These are phyloP conservation scores for Juncus inflexus DNA, from an alignment of 176 grass and related monocot genomes.

Conservation along the genomic window DNA sequence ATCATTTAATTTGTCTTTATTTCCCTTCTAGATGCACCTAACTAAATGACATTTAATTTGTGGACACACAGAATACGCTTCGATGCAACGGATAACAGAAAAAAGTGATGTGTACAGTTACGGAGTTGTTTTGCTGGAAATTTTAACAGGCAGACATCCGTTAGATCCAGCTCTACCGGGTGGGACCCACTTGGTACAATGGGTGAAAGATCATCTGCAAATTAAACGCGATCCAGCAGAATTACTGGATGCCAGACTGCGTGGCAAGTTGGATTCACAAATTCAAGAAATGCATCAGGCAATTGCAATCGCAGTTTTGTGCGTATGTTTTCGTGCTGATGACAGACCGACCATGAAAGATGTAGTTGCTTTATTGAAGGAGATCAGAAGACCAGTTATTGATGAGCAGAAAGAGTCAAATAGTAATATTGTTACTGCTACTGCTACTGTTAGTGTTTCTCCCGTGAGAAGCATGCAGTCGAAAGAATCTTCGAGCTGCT, in stretches of 20 bases:
- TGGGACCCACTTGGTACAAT: slow-evolving; percentile 67
- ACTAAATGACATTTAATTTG: slow-evolving; percentile 5
- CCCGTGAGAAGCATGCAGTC: slow-evolving; percentile 27
- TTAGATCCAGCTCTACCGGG: slow-evolving; percentile 70
- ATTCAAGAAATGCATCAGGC: slow-evolving; percentile 88
- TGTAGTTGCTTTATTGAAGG: slow-evolving; percentile 65
- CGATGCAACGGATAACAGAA: slow-evolving; percentile 75
- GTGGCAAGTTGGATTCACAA: slow-evolving; percentile 53
- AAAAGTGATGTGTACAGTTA: slow-evolving; percentile 97
- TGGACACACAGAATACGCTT: slow-evolving; percentile 59
- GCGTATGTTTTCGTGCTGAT: slow-evolving; percentile 53
- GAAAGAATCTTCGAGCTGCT: slow-evolving; percentile 65
- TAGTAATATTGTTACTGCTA: neutral
- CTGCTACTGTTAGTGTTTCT: neutral
- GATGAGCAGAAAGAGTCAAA: slow-evolving; percentile 33
- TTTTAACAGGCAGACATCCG: slow-evolving; percentile 65
- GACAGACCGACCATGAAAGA: slow-evolving; percentile 93
- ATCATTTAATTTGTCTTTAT: slow-evolving; percentile 26
- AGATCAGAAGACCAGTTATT: slow-evolving; percentile 49
- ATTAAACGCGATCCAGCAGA: slow-evolving; percentile 37
- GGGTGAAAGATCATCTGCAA: slow-evolving; percentile 74
- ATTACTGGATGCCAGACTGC: slow-evolving; percentile 66
- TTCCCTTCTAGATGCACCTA: neutral
- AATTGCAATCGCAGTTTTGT: slow-evolving; percentile 52
- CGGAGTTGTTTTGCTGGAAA: slow-evolving; percentile 76